Percentiles rank a stretch among this genome's conserved stretches.
Conservation (phyloP, 441 rosid genomes). For the Brassica balearica region DNA sequence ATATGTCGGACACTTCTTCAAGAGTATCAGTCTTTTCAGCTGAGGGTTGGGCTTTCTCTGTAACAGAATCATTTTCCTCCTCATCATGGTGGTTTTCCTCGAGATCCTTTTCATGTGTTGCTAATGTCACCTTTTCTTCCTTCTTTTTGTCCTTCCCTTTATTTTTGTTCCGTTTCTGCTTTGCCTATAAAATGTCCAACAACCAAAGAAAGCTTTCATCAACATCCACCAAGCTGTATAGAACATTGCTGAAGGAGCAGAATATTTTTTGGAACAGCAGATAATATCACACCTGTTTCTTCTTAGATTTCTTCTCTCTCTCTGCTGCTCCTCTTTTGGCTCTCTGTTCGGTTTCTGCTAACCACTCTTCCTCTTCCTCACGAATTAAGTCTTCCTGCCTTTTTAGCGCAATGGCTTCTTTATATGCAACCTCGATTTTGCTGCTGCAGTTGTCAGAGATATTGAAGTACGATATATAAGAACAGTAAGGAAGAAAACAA, state of each 20-base stretch:
- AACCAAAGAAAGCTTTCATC: constrained; percentile 10
- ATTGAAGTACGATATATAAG: constrained; percentile 14
- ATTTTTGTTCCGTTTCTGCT: constrained; percentile 83
- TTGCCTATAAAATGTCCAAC: constrained; percentile 53
- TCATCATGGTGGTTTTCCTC: constrained; percentile 21
- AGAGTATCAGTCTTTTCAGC: constrained; percentile 63
- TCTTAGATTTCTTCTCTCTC: constrained; percentile 87
- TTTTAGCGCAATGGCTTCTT: constrained; percentile 90
- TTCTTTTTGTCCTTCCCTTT: constrained; percentile 80
- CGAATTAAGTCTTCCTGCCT: constrained; percentile 97
- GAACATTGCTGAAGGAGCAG: neutral
- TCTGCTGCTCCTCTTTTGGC: constrained; percentile 72
- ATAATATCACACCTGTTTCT: constrained; percentile 65
- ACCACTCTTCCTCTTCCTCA: constrained; percentile 91
- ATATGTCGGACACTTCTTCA: constrained; percentile 72
- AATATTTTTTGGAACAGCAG: neutral
- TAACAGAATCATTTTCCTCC: constrained; percentile 41
- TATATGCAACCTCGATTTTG: constrained; percentile 89
- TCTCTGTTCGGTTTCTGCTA: constrained; percentile 85
- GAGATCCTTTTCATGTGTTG: neutral
- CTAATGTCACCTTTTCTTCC: constrained; percentile 54
- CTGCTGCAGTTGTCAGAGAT: constrained; percentile 53
- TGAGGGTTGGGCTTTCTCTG: constrained; percentile 50
- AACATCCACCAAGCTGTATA: constrained; percentile 10
- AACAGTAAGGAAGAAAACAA: neutral